Evolutionary conservation across 2,329 filamentous ascomycete genomes (phyloP).

Genomic region (Colletotrichum abscissum): DNA sequence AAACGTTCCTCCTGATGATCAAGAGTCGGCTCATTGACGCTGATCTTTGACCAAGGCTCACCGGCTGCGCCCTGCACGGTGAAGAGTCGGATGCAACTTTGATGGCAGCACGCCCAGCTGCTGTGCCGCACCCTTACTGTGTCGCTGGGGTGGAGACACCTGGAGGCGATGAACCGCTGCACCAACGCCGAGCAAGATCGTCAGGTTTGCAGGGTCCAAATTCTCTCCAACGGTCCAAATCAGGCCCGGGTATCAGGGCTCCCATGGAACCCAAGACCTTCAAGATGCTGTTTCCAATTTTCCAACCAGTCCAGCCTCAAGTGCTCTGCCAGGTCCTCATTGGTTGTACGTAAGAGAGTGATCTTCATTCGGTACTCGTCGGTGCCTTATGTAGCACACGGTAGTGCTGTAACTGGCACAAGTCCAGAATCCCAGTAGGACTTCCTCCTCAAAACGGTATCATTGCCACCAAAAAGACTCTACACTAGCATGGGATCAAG

Average conservation of each 20-base stretch:
- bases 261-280: not conserved
- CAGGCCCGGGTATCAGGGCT: not conserved
- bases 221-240: not conserved
- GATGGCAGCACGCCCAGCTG: not conserved
- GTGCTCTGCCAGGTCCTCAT: not conserved
- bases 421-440: not conserved
- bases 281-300: not conserved
- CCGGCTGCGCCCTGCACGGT: not conserved
- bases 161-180: not conserved
- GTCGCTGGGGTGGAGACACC: not conserved
- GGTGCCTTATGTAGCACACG: not conserved
- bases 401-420: not conserved
- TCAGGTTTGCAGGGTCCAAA: not conserved
- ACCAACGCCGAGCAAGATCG: not conserved
- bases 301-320: not conserved
- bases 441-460: not conserved
- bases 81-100: not conserved
- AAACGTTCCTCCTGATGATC: not conserved
- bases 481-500: not conserved
- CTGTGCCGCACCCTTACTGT: not conserved
- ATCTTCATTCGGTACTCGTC: constrained; percentile 7
- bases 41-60: not conserved
- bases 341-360: not conserved
- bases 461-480: not conserved
- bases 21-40: not conserved